A percentile compares a stretch with the other conserved stretches of the same genome.
Conservation (phyloP, 176 grass and related monocot species). For the Bothriochloa decipiens region DNA sequence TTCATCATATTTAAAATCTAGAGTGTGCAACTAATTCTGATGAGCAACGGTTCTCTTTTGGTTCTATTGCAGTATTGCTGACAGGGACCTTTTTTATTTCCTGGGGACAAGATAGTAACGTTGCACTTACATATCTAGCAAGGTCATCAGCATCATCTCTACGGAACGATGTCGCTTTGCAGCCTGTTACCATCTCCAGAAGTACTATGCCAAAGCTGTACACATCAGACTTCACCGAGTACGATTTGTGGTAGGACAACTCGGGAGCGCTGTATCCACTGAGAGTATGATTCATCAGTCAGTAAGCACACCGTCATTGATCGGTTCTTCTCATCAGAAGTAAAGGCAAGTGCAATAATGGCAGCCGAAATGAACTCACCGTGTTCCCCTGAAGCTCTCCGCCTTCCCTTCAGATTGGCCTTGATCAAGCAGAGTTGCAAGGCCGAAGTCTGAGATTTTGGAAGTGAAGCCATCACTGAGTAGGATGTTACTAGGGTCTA, state of each 20-base stretch:
- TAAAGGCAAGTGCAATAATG: neutral
- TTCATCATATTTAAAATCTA: neutral
- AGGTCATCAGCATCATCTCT: conserved; percentile 33
- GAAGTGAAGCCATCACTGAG: conserved; percentile 17
- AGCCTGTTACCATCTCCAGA: conserved; percentile 38
- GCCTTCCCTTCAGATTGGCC: conserved; percentile 31
- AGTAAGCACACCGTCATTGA: neutral
- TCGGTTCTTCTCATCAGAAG: neutral
- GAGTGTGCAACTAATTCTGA: neutral
- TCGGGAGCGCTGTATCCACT: conserved; percentile 40
- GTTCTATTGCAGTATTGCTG: neutral
- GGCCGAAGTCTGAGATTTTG: conserved; percentile 46
- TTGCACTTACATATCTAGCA: conserved; percentile 30
- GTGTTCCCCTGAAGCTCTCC: neutral
- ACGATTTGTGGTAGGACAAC: neutral
- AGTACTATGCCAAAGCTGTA: conserved; percentile 47
- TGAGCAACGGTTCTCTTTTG: too few relatives aligned
- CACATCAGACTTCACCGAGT: conserved; percentile 38
- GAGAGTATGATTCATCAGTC: neutral
- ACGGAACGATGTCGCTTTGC: neutral
- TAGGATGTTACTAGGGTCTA: conserved; percentile 42
- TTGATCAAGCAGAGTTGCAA: conserved; percentile 35
- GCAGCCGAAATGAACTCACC: neutral
- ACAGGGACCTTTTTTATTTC: neutral
- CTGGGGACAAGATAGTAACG: neutral